Conservation (phyloP, 208 protist species). For the Novymonas esmeraldas region DNA sequence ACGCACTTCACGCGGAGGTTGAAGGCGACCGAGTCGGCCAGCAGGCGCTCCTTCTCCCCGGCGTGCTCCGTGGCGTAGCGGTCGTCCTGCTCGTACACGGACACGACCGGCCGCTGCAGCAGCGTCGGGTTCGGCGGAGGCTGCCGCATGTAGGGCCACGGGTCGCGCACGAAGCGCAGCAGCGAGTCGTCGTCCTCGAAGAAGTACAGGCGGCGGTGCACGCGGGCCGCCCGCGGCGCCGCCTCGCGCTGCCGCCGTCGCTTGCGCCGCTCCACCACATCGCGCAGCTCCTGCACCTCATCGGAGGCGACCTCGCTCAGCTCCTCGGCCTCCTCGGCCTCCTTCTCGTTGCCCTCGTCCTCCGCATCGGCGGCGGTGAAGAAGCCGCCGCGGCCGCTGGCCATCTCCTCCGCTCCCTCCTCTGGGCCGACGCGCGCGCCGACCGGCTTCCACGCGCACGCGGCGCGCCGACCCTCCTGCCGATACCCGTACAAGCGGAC, state of each 20-base stretch:
- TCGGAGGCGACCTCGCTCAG: slow-evolving; percentile 73
- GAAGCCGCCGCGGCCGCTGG: not conserved
- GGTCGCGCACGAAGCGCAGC: slow-evolving; percentile 66
- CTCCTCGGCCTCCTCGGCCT: slow-evolving; percentile 56
- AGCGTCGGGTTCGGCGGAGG: slow-evolving; percentile 62
- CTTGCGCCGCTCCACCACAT: slow-evolving; percentile 37
- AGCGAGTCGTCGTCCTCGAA: slow-evolving; percentile 73
- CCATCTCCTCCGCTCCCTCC: slow-evolving; percentile 1
- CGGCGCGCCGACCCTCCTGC: slow-evolving; percentile 42
- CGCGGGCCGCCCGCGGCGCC: slow-evolving; percentile 50
- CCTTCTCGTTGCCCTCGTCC: slow-evolving; percentile 27
- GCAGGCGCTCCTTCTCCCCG: slow-evolving; percentile 49
- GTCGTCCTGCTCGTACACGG: slow-evolving; percentile 48
- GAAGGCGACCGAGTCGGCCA: slow-evolving; percentile 75
- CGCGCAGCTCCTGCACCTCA: slow-evolving; percentile 75
- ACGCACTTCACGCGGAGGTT: slow-evolving; percentile 66
- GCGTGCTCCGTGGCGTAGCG: slow-evolving; percentile 17
- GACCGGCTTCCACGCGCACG: slow-evolving; percentile 56
- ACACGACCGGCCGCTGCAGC: slow-evolving; percentile 31
- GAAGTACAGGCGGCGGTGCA: slow-evolving; percentile 73
- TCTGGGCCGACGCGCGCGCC: slow-evolving; percentile 18
- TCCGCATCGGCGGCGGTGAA: slow-evolving; percentile 7
- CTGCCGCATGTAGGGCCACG: slow-evolving; percentile 69
- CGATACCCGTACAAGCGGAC: slow-evolving; percentile 61
- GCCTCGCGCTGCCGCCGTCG: slow-evolving; percentile 28